phyloP scores from a whole-genome alignment of 352 stramenopile species.

The Globisporangium sylvaticum region DNA sequence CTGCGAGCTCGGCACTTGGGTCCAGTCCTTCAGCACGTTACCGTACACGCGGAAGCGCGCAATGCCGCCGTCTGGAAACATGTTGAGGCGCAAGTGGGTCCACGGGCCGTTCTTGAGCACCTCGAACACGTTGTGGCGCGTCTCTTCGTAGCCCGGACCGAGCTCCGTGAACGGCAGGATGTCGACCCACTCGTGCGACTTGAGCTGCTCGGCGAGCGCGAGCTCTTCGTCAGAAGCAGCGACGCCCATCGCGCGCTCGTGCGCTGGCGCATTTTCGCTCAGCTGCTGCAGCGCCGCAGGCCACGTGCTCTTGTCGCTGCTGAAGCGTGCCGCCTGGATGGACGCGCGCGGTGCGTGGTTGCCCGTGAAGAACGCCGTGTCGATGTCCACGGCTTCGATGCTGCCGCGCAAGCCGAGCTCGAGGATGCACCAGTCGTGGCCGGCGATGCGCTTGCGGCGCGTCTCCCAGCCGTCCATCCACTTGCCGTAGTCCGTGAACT shows the following conservation, averaged over 20 bases:
- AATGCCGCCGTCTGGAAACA: constrained; percentile 93
- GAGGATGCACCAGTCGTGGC: constrained; percentile 92
- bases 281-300: constrained; percentile 38
- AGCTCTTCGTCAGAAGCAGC: constrained; percentile 39
- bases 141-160: constrained; percentile 80
- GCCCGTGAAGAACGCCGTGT: constrained; percentile 94
- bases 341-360: constrained; percentile 88
- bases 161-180: constrained; percentile 55
- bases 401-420: constrained; percentile 75
- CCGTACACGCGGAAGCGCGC: constrained; percentile 86
- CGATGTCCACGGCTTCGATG: constrained; percentile 71
- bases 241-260: constrained; percentile 50
- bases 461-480: constrained; percentile 97
- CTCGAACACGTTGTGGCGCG: constrained; percentile 83
- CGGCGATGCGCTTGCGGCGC: constrained; percentile 79
- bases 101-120: constrained; percentile 42
- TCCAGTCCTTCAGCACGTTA: constrained; percentile 64
- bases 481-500: constrained; percentile 92
- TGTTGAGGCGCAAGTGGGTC: constrained; percentile 90
- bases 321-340: constrained; percentile 78
- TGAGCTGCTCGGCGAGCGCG: constrained; percentile 39
- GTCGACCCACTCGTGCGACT: constrained; percentile 58
- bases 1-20: constrained; percentile 35
- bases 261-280: constrained; percentile 27
- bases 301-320: constrained; percentile 27